phyloP scores from a whole-genome alignment of 1,284 basidiomycete species.

The Somion occarium region DNA sequence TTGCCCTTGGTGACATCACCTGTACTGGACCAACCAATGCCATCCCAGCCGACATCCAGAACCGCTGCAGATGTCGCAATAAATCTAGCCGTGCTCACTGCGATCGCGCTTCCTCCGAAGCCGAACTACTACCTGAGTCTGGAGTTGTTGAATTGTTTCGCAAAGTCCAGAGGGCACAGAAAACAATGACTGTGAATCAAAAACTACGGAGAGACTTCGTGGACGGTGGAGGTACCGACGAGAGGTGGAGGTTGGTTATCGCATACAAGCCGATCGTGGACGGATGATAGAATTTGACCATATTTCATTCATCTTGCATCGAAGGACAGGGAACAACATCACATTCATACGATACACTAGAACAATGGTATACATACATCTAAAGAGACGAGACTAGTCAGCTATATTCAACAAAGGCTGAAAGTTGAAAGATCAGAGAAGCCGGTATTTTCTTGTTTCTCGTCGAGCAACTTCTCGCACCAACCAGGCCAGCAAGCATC shows the following conservation, averaged over 20 bases:
- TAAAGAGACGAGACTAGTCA: no score
- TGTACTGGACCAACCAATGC: conserved; percentile 19
- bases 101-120: neutral
- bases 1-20: conserved; percentile 28
- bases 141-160: no score
- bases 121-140: no score
- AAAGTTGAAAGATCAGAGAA: conserved; percentile 63
- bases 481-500: conserved; percentile 36
- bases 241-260: conserved; percentile 9
- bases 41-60: conserved; percentile 11
- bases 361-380: no score
- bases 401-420: neutral
- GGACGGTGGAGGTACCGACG: conserved; percentile 1
- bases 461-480: conserved; percentile 27
- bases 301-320: no score
- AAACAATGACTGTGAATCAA: neutral
- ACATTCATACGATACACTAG: conserved; percentile 3
- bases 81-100: no score
- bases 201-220: neutral
- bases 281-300: no score
- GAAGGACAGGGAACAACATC: no score
- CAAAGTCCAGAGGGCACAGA: neutral
- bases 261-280: conserved; percentile 1
- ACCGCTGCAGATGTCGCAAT: neutral
- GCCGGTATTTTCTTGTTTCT: conserved; percentile 62